Base-by-base conservation (phyloP, 73 alveolate species). In the Paramecium pentaurelia region DNA sequence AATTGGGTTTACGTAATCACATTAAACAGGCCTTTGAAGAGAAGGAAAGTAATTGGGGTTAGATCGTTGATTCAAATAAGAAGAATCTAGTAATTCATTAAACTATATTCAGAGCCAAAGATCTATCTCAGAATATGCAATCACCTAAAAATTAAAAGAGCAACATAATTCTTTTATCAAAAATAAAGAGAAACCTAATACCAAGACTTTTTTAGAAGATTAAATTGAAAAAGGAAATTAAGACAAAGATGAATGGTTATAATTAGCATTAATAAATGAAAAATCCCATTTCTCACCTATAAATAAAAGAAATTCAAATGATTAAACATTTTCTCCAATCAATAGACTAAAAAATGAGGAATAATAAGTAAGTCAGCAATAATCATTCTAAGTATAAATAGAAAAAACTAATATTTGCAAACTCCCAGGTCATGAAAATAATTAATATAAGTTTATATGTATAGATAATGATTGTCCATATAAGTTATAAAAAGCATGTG, bases 391-490 rank as follows among this genome's bases (percentile, higher is more conserved):
- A 44, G 20, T 80, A 11, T 14, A 80, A 8, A 32, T 10, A 7
- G 75, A 20, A 25, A 20, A 40, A 80, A 75, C 9, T 0, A 25
- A 80, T 14, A 27, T 49, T 45, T 80, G 91, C 16, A 80, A 80
- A 80, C 12, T 80, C 20, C 58, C 47, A 49, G 91, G 91, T 3
- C 91, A 80, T 44, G 91, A 80, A 49, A 80, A 80, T 47, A 80
- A 80, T 80, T 20, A 80, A 49, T 32, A 32, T 14, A 80, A 49
- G 25, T 80, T 80, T 47, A 80, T 80, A 2, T 80, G 91, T 27
- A 45, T 42, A 27, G 44, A 42, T 27, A 32, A 40, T 25, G 91
- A 80, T 32, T 80, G 91, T 25, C 91, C 91, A 25, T 80, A 80
- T 80, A 42, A 28, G 12, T 47, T 80, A 22, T 25, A 80, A 20